A percentile compares a stretch with the other conserved stretches of the same genome.
Evolutionary conservation across 208 protist genomes (phyloP).

Genomic region (Trypanosomatidae sp.): DNA sequence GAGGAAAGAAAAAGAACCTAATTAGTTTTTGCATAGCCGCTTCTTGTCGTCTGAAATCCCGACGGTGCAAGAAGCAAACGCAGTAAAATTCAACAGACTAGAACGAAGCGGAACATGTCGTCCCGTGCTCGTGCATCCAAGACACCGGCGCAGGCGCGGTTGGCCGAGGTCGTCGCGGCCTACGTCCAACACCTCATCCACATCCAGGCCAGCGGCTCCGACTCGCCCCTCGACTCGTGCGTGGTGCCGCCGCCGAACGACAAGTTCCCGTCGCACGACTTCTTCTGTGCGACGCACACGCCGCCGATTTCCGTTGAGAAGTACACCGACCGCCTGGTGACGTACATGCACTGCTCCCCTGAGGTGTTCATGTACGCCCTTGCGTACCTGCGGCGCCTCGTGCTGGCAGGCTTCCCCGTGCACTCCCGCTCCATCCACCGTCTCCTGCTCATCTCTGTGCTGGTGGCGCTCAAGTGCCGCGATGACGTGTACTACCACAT

Average conservation of each 20-base stretch:
- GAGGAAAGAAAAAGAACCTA: neutral
- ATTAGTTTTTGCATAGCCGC: too few relatives aligned
- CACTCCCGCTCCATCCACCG: conserved; percentile 68
- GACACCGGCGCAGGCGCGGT: conserved; percentile 33
- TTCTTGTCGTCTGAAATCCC: too few relatives aligned
- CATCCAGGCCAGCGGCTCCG: too few relatives aligned
- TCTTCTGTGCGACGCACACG: conserved; percentile 44
- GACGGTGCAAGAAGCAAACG: too few relatives aligned
- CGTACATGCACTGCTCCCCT: conserved; percentile 46
- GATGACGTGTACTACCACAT: conserved; percentile 88
- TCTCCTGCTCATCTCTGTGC: conserved; percentile 73
- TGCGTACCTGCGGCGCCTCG: conserved; percentile 43
- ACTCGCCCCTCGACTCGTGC: too few relatives aligned
- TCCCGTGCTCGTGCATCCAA: conserved; percentile 13
- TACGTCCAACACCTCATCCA: conserved; percentile 44
- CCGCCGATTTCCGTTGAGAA: conserved; percentile 44
- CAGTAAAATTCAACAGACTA: too few relatives aligned
- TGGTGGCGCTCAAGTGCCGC: conserved; percentile 80
- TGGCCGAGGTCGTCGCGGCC: conserved; percentile 34
- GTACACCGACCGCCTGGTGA: conserved; percentile 49
- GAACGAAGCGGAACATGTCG: too few relatives aligned
- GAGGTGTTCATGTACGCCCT: conserved; percentile 55
- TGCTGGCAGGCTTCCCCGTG: conserved; percentile 39
- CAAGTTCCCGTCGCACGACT: conserved; percentile 42
- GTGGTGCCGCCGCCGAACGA: too few relatives aligned